Evolutionary conservation across 1,284 basidiomycete species (phyloP).

Genomic region (Melampsora medusae): DNA sequence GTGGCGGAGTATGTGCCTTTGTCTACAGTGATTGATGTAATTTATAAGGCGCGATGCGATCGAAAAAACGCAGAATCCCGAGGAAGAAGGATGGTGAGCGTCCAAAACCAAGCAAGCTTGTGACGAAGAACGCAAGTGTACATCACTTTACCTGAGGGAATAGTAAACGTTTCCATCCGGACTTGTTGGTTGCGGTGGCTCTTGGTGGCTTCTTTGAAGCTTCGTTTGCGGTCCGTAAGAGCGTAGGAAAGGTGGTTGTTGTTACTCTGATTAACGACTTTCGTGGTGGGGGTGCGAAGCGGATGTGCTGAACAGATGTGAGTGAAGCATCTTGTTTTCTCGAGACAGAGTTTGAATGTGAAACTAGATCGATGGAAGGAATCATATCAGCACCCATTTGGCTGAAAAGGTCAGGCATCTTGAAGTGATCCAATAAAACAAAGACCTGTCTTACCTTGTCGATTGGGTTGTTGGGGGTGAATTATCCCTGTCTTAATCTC

Average conservation of each 20-base stretch:
- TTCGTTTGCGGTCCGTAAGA: background rate
- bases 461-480: too few relatives aligned
- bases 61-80: background rate
- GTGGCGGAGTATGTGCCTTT: background rate
- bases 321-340: too few relatives aligned
- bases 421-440: too few relatives aligned
- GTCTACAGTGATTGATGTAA: background rate
- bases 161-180: background rate
- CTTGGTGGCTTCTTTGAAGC: background rate
- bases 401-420: too few relatives aligned
- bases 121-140: background rate
- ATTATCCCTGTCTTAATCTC: background rate
- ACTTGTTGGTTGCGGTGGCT: background rate
- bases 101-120: background rate
- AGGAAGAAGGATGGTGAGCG: background rate
- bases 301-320: background rate
- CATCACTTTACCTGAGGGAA: background rate
- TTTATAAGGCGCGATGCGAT: background rate
- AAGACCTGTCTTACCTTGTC: too few relatives aligned
- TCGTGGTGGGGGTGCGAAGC: background rate
- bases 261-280: conserved; percentile 4
- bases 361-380: background rate
- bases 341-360: background rate
- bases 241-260: background rate
- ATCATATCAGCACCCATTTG: too few relatives aligned